Percentiles rank a stretch among this genome's conserved stretches.
These are phyloP conservation scores for Sicyos baderoa DNA, from an alignment of 306 rosid genomes.

Conservation along the genomic window DNA sequence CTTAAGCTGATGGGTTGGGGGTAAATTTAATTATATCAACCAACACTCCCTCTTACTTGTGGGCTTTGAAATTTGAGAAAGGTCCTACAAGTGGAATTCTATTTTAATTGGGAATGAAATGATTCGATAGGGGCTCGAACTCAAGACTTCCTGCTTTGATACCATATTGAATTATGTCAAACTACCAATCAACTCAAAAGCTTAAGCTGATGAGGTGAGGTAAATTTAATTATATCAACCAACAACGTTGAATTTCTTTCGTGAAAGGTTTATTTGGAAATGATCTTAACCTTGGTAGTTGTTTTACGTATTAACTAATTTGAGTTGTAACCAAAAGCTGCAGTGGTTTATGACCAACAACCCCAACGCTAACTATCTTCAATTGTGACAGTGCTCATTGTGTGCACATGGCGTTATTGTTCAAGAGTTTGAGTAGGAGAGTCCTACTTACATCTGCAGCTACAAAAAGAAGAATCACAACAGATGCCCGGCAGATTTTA, in stretches of 20 bases:
- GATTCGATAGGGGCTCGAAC: too few relatives aligned
- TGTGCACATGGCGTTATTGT: constrained; percentile 38
- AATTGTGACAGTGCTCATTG: constrained; percentile 20
- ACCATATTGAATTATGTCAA: too few relatives aligned
- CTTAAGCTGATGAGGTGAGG: too few relatives aligned
- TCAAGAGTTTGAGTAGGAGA: constrained; percentile 27
- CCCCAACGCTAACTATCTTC: neutral
- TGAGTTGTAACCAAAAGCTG: constrained; percentile 9
- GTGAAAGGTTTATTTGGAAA: neutral
- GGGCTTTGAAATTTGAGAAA: too few relatives aligned
- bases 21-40: too few relatives aligned
- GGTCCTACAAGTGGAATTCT: too few relatives aligned
- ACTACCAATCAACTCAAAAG: too few relatives aligned
- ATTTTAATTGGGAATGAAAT: too few relatives aligned
- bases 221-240: too few relatives aligned
- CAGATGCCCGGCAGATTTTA: constrained; percentile 35
- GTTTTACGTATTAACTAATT: neutral
- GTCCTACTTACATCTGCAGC: constrained; percentile 32
- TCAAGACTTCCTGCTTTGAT: too few relatives aligned
- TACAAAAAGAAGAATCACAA: constrained; percentile 25
- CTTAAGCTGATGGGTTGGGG: too few relatives aligned
- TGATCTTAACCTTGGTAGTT: neutral
- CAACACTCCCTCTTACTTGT: too few relatives aligned
- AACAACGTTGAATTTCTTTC: neutral
- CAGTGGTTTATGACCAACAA: constrained; percentile 16